These are phyloP conservation scores for Eucommia ulmoides DNA, from an alignment of 257 asterid genomes.

Conservation along the genomic window DNA sequence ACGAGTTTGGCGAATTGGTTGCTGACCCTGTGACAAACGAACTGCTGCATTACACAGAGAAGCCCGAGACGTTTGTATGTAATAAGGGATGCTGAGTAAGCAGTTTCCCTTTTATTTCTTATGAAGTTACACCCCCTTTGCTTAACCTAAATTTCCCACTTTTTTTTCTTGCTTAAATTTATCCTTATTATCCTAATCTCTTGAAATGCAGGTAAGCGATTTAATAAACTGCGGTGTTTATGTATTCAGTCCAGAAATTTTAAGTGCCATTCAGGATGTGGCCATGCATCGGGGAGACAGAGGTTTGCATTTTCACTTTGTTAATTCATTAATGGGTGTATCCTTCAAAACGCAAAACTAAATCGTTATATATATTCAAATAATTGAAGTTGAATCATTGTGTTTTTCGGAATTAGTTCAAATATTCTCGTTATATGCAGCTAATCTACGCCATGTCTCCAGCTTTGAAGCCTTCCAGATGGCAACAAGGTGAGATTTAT, in stretches of 20 bases:
- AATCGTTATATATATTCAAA: background rate
- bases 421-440: slow-evolving; percentile 20
- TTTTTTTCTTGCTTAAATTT: slow-evolving; percentile 7
- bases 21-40: slow-evolving; percentile 72
- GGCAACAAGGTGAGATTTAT: slow-evolving; percentile 37
- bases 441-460: slow-evolving; percentile 31
- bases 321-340: too few species aligned
- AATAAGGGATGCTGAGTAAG: slow-evolving; percentile 6
- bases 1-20: slow-evolving; percentile 79
- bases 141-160: slow-evolving; percentile 9
- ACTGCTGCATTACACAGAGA: slow-evolving; percentile 77
- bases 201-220: slow-evolving; percentile 58
- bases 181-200: too few species aligned
- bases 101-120: slow-evolving; percentile 1
- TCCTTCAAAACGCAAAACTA: too few species aligned
- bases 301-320: slow-evolving; percentile 37
- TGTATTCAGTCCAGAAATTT: slow-evolving; percentile 56
- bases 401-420: background rate
- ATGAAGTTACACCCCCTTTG: slow-evolving; percentile 6
- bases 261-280: slow-evolving; percentile 45
- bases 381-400: background rate
- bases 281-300: slow-evolving; percentile 36
- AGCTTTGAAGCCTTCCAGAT: slow-evolving; percentile 51
- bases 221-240: slow-evolving; percentile 80
- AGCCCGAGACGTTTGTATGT: slow-evolving; percentile 84